Percentiles rank a stretch among this genome's conserved stretches.
Evolutionary conservation across 2,329 filamentous ascomycete genomes (phyloP).

Genomic region (Fusarium nanum): DNA sequence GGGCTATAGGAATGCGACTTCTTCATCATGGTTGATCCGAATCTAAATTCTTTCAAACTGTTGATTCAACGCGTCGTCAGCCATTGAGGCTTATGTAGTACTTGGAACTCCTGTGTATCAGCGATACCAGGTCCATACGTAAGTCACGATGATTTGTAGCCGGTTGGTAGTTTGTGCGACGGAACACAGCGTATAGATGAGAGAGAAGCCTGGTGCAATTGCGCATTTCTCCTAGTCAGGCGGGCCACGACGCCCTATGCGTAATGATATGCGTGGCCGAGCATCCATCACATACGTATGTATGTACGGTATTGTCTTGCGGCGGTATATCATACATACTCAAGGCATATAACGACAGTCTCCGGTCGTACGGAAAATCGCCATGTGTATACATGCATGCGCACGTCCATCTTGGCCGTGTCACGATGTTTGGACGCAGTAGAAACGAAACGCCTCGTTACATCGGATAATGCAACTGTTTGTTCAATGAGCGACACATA

Average conservation of each 20-base stretch:
- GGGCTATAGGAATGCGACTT: constrained; percentile 9
- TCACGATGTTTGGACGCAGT: background rate
- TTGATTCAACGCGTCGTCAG: constrained; percentile 24
- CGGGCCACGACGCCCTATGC: background rate
- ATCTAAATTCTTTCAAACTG: background rate
- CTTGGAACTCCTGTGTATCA: background rate
- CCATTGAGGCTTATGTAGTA: constrained; percentile 21
- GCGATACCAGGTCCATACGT: constrained; percentile 4
- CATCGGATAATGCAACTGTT: constrained; percentile 18
- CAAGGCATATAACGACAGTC: constrained; percentile 13
- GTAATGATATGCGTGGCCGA: background rate
- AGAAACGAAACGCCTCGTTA: constrained; percentile 12
- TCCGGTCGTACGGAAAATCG: constrained; percentile 19
- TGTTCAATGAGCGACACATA: constrained; percentile 23
- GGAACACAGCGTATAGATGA: constrained; percentile 1
- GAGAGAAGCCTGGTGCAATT: background rate
- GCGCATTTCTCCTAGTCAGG: background rate
- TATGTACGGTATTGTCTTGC: background rate
- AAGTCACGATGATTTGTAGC: constrained; percentile 3
- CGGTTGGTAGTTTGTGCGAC: constrained; percentile 9
- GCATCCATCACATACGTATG: background rate
- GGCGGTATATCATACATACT: constrained; percentile 11
- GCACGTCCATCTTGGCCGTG: constrained; percentile 10
- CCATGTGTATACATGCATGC: constrained; percentile 1
- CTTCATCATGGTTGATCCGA: constrained; percentile 10